A percentile compares a stretch with the other conserved stretches of the same genome.
These are phyloP conservation scores for Salix purpurea DNA, from an alignment of 345 rosid genomes.

Conservation along the genomic window DNA sequence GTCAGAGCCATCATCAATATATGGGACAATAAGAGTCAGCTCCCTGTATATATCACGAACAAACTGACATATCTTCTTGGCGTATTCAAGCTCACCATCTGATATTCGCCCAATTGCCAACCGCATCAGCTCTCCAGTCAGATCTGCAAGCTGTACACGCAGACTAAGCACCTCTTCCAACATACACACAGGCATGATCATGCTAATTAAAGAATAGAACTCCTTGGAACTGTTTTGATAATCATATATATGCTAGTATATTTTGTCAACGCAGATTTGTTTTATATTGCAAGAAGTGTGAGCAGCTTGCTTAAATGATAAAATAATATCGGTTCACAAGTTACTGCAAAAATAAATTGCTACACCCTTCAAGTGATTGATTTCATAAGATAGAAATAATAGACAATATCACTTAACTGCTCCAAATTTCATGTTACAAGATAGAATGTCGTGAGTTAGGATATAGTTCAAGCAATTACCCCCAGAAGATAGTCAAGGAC, in stretches of 20 bases:
- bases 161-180: not conserved
- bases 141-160: slow-evolving; percentile 68
- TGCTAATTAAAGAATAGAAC: no score
- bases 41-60: slow-evolving; percentile 80
- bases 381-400: no score
- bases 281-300: no score
- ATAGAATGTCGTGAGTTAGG: not conserved
- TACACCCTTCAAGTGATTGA: no score
- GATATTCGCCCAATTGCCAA: slow-evolving; percentile 90
- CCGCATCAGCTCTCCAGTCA: slow-evolving; percentile 97
- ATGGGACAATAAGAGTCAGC: slow-evolving; percentile 69
- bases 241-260: no score
- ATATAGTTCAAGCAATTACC: slow-evolving; percentile 38
- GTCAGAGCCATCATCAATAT: slow-evolving; percentile 72
- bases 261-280: no score
- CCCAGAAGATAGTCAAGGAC: slow-evolving; percentile 90
- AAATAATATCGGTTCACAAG: no score
- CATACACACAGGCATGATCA: not conserved
- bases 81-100: slow-evolving; percentile 79
- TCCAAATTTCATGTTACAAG: not conserved
- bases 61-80: slow-evolving; percentile 70
- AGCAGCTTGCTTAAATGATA: no score
- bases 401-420: not conserved
- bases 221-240: no score
- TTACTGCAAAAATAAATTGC: no score